Evolutionary conservation across 331 rosid genomes (phyloP).

Genomic region (Quercus tomentella): DNA sequence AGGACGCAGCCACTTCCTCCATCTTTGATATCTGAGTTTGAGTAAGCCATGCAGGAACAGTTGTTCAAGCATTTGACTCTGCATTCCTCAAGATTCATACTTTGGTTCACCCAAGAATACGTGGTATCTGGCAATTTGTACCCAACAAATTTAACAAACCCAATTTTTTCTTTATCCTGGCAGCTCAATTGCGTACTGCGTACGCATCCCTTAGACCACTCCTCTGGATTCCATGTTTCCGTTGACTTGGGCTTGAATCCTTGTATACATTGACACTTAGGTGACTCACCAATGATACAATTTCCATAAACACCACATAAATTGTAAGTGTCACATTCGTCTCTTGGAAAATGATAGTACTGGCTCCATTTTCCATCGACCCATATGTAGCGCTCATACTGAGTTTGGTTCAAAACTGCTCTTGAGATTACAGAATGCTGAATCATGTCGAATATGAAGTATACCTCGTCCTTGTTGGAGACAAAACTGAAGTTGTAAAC

Average conservation of each 20-base stretch:
- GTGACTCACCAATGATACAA: conserved; percentile 43
- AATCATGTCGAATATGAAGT: neutral
- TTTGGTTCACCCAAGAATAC: conserved; percentile 28
- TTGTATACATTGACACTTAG: conserved; percentile 39
- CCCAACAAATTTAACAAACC: conserved; percentile 20
- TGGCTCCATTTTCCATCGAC: conserved; percentile 22
- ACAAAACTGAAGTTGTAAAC: neutral
- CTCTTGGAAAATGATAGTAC: conserved; percentile 44
- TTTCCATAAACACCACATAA: conserved; percentile 50
- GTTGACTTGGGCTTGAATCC: conserved; percentile 40
- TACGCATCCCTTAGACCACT: conserved; percentile 37
- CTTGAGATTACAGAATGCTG: conserved; percentile 1
- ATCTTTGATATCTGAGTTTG: conserved; percentile 23
- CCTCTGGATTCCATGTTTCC: conserved; percentile 34
- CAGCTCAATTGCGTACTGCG: conserved; percentile 11
- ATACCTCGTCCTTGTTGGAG: conserved; percentile 20
- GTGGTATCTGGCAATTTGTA: conserved; percentile 37
- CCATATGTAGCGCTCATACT: conserved; percentile 25
- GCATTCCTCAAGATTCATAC: conserved; percentile 26
- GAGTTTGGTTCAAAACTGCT: conserved; percentile 38
- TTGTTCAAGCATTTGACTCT: conserved; percentile 22
- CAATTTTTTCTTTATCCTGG: conserved; percentile 2
- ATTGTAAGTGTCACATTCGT: conserved; percentile 43
- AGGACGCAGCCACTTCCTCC: conserved; percentile 32
- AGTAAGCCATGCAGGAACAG: conserved; percentile 34